Base-by-base conservation (phyloP, 2,329 filamentous ascomycete genomes). In the Hypoxylon sp. region DNA sequence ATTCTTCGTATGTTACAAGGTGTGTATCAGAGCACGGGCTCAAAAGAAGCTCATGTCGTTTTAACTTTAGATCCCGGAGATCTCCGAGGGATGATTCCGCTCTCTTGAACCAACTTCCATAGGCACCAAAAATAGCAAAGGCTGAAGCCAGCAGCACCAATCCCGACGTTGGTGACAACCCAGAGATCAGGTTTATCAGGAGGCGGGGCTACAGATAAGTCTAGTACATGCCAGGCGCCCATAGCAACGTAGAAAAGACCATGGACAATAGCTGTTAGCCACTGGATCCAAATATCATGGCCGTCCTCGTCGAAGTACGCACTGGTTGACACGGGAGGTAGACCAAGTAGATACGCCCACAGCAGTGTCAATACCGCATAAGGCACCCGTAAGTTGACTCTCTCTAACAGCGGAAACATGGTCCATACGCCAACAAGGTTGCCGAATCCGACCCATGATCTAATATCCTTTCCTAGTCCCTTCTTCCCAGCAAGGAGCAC, bases 371-470 rank as follows among this genome's bases (percentile, higher is more conserved):
- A 82, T 11, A 97, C 92, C 37, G 89, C 87, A 77, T 99, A 99
- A 0, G 97, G 96, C 9, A 97, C 85, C 11, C 87, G 85, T 8
- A 99, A 84, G 47, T 94, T 92, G 64, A 98, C 96, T 51, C 95
- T 89, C 75, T 92, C 89, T 37, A 99, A 87, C 5, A 99, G 84
- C 0, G 96, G 96, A 77, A 94, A 99, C 88, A 98, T 91, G 5
- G 96, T 98, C 94, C 94, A 98, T 33, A 88, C 88, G 8, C 92
- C 95, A 10, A 98, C 86, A 13, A 96, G 86, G 77, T 99, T 99
- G 59, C 94, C 94, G 77, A 97, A 97, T n/a, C 94, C 94, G 3
- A 98, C 91, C 96, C 96, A 99, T 1, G 93, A 90, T 53, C 96
- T 88, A 17, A 88, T 89, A 58, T 91, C 90, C 66, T 92, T 92